phyloP scores from a whole-genome alignment of 169 alveolate genomes.

The Plasmodium inui region DNA sequence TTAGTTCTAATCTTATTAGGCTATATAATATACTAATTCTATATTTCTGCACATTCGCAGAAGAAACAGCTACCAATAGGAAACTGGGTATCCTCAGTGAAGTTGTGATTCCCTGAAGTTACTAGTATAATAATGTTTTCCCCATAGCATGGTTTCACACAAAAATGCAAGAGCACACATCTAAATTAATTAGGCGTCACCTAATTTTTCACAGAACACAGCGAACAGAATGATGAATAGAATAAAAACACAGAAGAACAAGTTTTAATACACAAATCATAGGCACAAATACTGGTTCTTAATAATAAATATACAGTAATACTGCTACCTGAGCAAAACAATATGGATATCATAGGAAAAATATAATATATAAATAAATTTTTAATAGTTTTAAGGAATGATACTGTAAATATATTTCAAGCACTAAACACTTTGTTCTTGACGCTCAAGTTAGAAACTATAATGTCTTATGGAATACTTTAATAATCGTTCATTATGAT shows the following conservation, averaged over 20 bases:
- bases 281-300: neutral
- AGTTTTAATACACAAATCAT: too few species aligned
- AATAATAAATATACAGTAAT: neutral
- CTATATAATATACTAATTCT: neutral
- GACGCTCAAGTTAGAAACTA: neutral
- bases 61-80: neutral
- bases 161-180: neutral
- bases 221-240: neutral
- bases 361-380: too few species aligned
- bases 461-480: neutral
- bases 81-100: neutral
- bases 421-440: neutral
- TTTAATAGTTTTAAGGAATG: too few species aligned
- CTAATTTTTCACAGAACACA: neutral
- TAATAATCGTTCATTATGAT: neutral
- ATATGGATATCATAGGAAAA: neutral
- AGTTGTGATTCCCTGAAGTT: neutral
- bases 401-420: neutral
- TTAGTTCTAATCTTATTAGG: neutral
- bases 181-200: neutral
- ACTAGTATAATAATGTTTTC: neutral
- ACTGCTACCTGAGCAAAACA: neutral
- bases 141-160: neutral
- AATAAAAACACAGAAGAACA: neutral
- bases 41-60: neutral